Evolutionary conservation across 139 green algal genomes (phyloP), one percentile per base, ranked within the genome.

Genomic region (Chlamydomonas schloesseri): DNA sequence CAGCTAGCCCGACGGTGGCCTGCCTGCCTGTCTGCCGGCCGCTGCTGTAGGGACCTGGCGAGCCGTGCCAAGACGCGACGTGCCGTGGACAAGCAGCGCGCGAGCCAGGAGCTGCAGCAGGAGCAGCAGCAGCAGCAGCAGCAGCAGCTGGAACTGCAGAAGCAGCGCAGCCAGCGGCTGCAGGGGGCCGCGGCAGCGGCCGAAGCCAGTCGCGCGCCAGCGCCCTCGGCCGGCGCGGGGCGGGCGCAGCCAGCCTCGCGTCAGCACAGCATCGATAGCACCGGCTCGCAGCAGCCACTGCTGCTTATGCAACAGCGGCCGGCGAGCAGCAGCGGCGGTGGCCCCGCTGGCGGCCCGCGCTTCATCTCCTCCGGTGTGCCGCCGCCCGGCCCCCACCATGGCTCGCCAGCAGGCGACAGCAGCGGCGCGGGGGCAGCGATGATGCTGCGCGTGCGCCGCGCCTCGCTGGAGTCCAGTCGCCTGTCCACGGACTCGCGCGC

Each of bases 231-330:
- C 33, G 67, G 13, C 67, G n/a, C n/a, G n/a, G n/a, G n/a, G n/a
- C n/a, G n/a, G 31, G 13, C 31, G 67, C 4, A 4, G 21, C 67
- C 31, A 4, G 21, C 67, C 36, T 55, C 34, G 3, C 36, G 53
- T 4, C 55, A 57, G 53, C 17, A 31, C 55, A 81, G 74, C 74
- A 33, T 34, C 31, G 74, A 81, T n/a, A 71, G 53, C 23, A n/a
- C 33, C 21, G 53, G 23, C 55, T 81, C 74, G 9, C 74, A 81
- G 74, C 74, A 70, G 55, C 74, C 74, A 17, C 55, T 81, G 55
- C 74, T 81, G 18, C 9, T 55, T 26, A 64, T 2, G 57, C 23
- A 24, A 26, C 57, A 24, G 57, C n/a, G n/a, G n/a, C 6, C 20
- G 57, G 21, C 21, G 8, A 64, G 57, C 57, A 64, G 57, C 57